Conservation (phyloP, 768 basidiomycete species). For the Glaciozyma martinii region DNA sequence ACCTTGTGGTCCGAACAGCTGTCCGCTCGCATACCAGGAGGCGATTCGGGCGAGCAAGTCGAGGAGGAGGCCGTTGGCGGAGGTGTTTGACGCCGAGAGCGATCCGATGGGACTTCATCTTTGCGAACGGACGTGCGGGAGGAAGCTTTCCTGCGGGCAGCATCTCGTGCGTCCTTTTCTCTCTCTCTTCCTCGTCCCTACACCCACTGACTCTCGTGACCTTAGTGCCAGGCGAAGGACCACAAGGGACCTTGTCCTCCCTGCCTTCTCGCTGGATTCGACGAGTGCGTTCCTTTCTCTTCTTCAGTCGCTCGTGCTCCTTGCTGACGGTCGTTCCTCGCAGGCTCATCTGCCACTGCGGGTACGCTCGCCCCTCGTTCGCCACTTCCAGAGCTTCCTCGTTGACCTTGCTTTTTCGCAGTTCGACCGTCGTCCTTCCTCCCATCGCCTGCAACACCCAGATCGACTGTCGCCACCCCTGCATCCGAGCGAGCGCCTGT, state of each 20-base stretch:
- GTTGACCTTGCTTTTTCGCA: not conserved
- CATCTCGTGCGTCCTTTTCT: no score
- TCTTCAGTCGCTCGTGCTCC: not conserved
- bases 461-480: conserved; percentile 71
- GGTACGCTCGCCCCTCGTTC: not conserved
- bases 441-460: conserved; percentile 79
- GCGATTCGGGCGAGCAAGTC: conserved; percentile 48
- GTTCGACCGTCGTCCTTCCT: conserved; percentile 75
- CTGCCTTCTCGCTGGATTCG: conserved; percentile 81
- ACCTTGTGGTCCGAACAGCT: no score
- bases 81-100: conserved; percentile 43
- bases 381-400: not conserved
- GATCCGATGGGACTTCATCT: conserved; percentile 65
- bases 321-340: not conserved
- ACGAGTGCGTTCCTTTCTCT: conserved; percentile 53
- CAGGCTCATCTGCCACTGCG: not conserved
- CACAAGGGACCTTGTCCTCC: conserved; percentile 72
- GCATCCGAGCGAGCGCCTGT: conserved; percentile 62
- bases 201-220: no score
- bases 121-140: conserved; percentile 50
- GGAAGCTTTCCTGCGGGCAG: conserved; percentile 36
- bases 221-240: conserved; percentile 62
- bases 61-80: conserved; percentile 47
- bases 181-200: no score
- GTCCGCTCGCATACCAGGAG: conserved; percentile 62